Base-by-base conservation (phyloP, 2,329 filamentous ascomycete species). In the Aspergillus ibericus region DNA sequence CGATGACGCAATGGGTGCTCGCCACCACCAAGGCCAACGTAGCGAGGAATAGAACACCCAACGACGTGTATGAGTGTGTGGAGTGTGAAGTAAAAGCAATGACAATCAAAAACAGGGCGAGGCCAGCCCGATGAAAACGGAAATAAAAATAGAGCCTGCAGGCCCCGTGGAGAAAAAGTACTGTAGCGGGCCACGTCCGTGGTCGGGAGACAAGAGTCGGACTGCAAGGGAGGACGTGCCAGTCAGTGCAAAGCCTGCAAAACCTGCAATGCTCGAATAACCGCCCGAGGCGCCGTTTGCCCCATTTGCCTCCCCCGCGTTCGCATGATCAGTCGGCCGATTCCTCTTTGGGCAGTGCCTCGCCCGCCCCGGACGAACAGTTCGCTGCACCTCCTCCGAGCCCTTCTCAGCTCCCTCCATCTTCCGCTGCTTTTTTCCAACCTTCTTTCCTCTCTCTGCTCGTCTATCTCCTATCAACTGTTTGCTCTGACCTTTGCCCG, bases 251-350 rank as follows among this genome's bases (percentile, higher is more conserved):
- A 42, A 47, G 20, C 5, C 42, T 47, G 42, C 44, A 48, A 29
- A 40, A 32, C 25, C 18, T 22, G 16, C 20, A 42, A 49, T 52
- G 50, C 50, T 38, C 25, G 51, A 29, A 48, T 59, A 55, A 53
- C 36, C 60, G 67, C 68, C 63, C 66, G 55, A 69, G 65, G 68
- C 67, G 55, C 51, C 54, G 54, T 44, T 52, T 40, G 55, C 47
- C 48, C 57, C 40, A 42, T 64, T 65, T 59, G 66, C 65, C 68
- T 72, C 69, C 71, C 71, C 71, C 71, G 72, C 74, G 73, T 71
- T 74, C 74, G 72, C 73, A 72, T 75, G 72, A 73, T 70, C 71
- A 60, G 51, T 62, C 59, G 64, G 63, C 61, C 60, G 66, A 68
- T 63, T 27, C 59, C 64, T 48, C 42, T 62, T 65, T 55, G 56